These are phyloP conservation scores for Globisporangium spiculum DNA, from an alignment of 352 stramenopile species.

Conservation along the genomic window DNA sequence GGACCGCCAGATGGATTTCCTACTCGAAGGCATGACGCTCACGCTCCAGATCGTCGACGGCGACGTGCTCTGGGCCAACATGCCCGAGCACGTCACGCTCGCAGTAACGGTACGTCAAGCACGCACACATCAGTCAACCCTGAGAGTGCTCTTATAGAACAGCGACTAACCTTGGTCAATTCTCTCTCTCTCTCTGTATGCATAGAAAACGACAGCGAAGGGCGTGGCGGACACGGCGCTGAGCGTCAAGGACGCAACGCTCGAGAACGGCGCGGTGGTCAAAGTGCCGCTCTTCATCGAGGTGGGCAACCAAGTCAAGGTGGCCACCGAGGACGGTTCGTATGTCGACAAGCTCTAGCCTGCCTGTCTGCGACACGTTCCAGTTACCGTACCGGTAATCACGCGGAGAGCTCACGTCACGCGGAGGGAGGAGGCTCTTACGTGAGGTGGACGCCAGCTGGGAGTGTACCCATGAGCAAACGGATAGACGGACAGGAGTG, in stretches of 20 bases:
- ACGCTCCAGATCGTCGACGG: conserved; percentile 84
- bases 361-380: neutral
- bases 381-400: neutral
- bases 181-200: neutral
- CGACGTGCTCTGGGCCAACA: conserved; percentile 83
- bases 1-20: conserved; percentile 69
- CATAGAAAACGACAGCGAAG: conserved; percentile 74
- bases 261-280: conserved; percentile 74
- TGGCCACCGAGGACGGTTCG: conserved; percentile 68
- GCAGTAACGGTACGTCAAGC: conserved; percentile 46
- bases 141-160: neutral
- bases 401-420: neutral
- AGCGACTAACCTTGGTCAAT: neutral
- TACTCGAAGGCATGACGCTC: conserved; percentile 76
- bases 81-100: conserved; percentile 79
- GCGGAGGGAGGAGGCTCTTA: too few species aligned
- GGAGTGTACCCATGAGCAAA: neutral
- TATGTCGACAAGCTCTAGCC: conserved; percentile 76
- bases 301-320: conserved; percentile 67
- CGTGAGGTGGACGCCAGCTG: neutral
- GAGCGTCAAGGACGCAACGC: conserved; percentile 80
- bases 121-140: too few species aligned
- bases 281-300: conserved; percentile 87
- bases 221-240: conserved; percentile 69
- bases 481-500: neutral